Evolutionary conservation across 1,139 yeast species (phyloP).

Genomic region (Yamadazyma aaseri): DNA sequence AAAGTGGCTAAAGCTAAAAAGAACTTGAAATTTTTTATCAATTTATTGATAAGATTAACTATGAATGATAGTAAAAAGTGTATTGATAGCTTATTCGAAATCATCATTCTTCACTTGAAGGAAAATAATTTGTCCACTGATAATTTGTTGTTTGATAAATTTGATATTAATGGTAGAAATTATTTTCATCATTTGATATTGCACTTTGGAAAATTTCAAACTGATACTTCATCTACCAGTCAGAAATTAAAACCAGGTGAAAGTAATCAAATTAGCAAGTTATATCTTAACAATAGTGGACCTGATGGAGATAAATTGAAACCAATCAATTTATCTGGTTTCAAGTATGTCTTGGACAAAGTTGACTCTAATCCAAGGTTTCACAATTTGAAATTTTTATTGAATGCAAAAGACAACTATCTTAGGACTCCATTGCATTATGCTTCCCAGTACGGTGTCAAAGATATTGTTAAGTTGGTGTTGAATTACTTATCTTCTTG

Average conservation of each 20-base stretch:
- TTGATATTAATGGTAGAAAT: conserved; percentile 79
- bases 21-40: conserved; percentile 44
- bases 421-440: conserved; percentile 87
- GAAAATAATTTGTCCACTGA: conserved; percentile 17
- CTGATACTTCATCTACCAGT: conserved; percentile 21
- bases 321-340: conserved; percentile 23
- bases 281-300: conserved; percentile 43
- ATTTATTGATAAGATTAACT: conserved; percentile 66
- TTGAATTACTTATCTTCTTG: conserved; percentile 41
- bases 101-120: conserved; percentile 17
- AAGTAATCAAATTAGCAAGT: conserved; percentile 28
- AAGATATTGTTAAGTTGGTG: conserved; percentile 57
- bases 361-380: conserved; percentile 39
- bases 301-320: conserved; percentile 55
- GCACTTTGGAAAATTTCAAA: conserved; percentile 61
- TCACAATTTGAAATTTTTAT: conserved; percentile 39
- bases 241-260: conserved; percentile 36
- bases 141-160: conserved; percentile 49
- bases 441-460: conserved; percentile 83
- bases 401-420: conserved; percentile 71
- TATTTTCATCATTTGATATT: conserved; percentile 83
- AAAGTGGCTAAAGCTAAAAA: conserved; percentile 17
- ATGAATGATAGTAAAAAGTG: conserved; percentile 50
- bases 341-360: conserved; percentile 20
- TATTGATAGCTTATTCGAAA: conserved; percentile 51